Evolutionary conservation across 805 yeast genomes (phyloP).

Genomic region (Cyberlindnera galapagoensis): DNA sequence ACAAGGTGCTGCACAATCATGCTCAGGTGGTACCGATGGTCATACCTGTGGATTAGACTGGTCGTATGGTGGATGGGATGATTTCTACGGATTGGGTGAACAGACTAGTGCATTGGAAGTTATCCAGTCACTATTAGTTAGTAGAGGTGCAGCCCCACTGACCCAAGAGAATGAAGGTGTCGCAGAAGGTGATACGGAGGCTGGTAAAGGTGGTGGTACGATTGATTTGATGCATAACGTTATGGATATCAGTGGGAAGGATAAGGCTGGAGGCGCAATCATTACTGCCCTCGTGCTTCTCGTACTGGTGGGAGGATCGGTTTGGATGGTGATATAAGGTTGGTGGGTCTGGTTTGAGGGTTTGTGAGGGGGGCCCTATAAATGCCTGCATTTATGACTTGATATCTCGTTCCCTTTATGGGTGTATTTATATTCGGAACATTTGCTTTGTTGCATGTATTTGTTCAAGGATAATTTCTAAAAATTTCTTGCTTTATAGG

Average conservation of each 20-base stretch:
- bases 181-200: slow-evolving; percentile 45
- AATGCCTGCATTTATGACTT: too few relatives aligned
- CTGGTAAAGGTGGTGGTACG: slow-evolving; percentile 37
- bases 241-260: slow-evolving; percentile 47
- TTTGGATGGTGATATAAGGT: slow-evolving; percentile 63
- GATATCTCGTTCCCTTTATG: too few relatives aligned
- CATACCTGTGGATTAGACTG: slow-evolving; percentile 73
- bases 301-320: slow-evolving; percentile 52
- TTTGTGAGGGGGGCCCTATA: too few relatives aligned
- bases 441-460: too few relatives aligned
- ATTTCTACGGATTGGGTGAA: slow-evolving; percentile 66
- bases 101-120: slow-evolving; percentile 68
- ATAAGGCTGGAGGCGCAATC: slow-evolving; percentile 83
- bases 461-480: too few relatives aligned
- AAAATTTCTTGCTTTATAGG: too few relatives aligned
- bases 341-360: too few relatives aligned
- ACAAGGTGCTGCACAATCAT: slow-evolving; percentile 59
- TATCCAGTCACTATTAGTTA: slow-evolving; percentile 41
- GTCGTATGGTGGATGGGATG: slow-evolving; percentile 57
- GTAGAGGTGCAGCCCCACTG: slow-evolving; percentile 41
- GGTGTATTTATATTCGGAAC: too few relatives aligned
- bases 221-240: slow-evolving; percentile 29
- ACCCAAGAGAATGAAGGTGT: slow-evolving; percentile 45
- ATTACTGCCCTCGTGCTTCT: slow-evolving; percentile 67
- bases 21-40: slow-evolving; percentile 69